Base-by-base conservation (phyloP, 805 yeast species). In the Kuraishia capsulata region DNA sequence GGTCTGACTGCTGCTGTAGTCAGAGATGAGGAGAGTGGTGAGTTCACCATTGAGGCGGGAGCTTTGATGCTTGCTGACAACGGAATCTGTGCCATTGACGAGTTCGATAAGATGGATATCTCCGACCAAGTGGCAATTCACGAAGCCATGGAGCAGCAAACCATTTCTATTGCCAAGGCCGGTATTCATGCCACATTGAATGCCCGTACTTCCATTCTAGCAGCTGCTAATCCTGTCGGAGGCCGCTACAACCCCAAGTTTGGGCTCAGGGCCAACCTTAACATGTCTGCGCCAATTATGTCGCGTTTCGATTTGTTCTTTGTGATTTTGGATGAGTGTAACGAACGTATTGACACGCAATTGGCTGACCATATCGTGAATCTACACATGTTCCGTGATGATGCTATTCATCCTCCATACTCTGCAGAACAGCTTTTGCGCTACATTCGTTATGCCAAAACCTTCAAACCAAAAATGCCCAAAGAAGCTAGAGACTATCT, bases 131-230 rank as follows among this genome's bases (percentile, higher is more conserved):
- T 92, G 39, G 97, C 97, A 3, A 90, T 92, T 65, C 98, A 92
- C 64, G 98, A 92, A 65, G 98, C 97, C 19, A 92, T 92, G 98
- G 98, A 92, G 71, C 98, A 92, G 64, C 98, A 92, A 61, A 92
- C 98, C 0, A 92, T 92, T 48, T 89, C 97, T 13, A 92, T 92
- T 53, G 97, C 98, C 9, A 92, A 92, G 59, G 98, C 98, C 1
- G 98, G 98, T 54, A 92, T 92, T 46, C 97, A 92, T 54, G 97
- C 98, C 2, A 92, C 98, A 1, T 67, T 92, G 52, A 92, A 92
- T 58, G 98, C 98, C 1, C 74, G 98, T 53, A 87, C 98, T 0
- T 87, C 97, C 0, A 92, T 92, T 50, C 64, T 92, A 36, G 98
- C 98, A 0, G 97, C 98, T n/a, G 98, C 98, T 1, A 92, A 92